Percentiles rank a stretch among this genome's conserved stretches.
phyloP scores from a whole-genome alignment of 228 moss, liverwort and hornwort genomes.

The Sphagnum magellanicum region DNA sequence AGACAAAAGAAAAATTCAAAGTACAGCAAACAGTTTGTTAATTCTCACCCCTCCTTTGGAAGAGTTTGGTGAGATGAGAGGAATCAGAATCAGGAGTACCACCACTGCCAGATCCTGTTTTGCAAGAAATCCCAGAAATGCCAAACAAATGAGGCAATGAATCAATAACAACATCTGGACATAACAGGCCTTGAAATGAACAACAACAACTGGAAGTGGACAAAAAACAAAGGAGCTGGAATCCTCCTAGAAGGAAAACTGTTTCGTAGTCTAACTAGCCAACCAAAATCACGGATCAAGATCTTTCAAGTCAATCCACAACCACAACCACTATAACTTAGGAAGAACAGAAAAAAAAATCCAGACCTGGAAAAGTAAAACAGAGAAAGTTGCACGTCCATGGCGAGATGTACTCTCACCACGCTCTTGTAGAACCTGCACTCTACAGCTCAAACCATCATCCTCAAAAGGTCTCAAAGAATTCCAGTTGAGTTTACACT shows the following conservation, averaged over 20 bases:
- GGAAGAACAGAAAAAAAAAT: neutral
- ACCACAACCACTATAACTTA: no score
- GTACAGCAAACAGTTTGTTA: neutral
- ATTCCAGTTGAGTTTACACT: no score
- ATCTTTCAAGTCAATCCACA: no score
- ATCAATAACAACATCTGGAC: neutral
- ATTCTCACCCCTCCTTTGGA: constrained; percentile 74
- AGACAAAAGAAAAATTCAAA: no score
- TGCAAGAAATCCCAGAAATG: neutral
- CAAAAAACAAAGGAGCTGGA: neutral
- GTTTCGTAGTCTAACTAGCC: no score
- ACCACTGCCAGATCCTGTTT: constrained; percentile 89
- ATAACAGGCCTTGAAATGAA: no score
- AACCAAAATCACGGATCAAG: no score
- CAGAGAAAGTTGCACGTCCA: constrained; percentile 89
- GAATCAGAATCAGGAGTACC: constrained; percentile 85
- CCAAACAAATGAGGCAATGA: neutral
- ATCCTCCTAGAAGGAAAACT: no score
- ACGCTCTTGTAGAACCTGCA: constrained; percentile 87
- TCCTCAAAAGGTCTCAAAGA: no score
- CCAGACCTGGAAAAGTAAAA: constrained; percentile 82
- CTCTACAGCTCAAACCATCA: constrained; percentile 2
- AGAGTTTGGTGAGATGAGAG: constrained; percentile 65
- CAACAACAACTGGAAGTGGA: neutral
- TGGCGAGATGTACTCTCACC: constrained; percentile 94